phyloP scores from a whole-genome alignment of 768 basidiomycete genomes.

The Lepiota brunneoincarnata region DNA sequence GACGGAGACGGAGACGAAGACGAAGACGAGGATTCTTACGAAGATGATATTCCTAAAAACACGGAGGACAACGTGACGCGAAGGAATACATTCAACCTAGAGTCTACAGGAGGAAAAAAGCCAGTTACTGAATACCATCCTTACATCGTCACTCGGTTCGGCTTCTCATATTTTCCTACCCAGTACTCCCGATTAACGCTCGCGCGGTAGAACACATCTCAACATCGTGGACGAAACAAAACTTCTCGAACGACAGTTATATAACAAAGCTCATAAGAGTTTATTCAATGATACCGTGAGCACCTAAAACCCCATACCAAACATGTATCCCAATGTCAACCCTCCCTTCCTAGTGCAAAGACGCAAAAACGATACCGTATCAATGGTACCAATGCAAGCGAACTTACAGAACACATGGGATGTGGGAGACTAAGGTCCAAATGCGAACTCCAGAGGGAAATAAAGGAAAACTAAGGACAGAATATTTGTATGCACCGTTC shows the following conservation, averaged over 20 bases:
- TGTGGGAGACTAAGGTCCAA: conserved; percentile 28
- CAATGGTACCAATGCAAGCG: conserved; percentile 23
- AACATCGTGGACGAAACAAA: conserved; percentile 29
- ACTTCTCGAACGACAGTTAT: conserved; percentile 25
- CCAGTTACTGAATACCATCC: conserved; percentile 27
- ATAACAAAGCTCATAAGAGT: conserved; percentile 22
- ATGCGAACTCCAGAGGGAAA: conserved; percentile 16
- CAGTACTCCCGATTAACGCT: neutral
- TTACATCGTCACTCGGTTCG: conserved; percentile 33
- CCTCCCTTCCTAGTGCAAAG: neutral
- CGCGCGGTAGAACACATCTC: conserved; percentile 27
- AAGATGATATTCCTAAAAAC: conserved; percentile 7
- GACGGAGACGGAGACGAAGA: conserved; percentile 10
- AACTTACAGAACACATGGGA: conserved; percentile 22
- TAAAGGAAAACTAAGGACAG: conserved; percentile 15
- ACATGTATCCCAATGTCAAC: conserved; percentile 1
- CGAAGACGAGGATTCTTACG: conserved; percentile 13
- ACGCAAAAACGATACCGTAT: neutral
- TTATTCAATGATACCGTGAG: conserved; percentile 21
- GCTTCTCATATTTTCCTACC: neutral
- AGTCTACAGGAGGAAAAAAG: conserved; percentile 14
- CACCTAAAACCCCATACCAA: neutral
- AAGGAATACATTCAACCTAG: neutral
- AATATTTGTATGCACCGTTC: conserved; percentile 32
- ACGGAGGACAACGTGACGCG: neutral